phyloP scores from a whole-genome alignment of 148 eudicot genomes.

The Polygonum aviculare region DNA sequence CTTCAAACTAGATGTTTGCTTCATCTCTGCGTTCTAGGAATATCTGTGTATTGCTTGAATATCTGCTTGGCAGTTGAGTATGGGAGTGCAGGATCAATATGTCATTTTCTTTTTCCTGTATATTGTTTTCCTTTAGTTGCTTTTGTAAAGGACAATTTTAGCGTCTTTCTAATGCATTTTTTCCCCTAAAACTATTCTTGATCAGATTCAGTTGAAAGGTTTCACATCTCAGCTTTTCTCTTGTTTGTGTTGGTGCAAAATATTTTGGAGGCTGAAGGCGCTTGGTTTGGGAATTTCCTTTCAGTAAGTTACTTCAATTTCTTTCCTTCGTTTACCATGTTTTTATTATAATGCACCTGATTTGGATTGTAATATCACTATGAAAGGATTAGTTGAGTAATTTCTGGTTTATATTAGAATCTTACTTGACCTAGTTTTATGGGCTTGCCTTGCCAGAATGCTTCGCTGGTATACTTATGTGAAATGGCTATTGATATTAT shows the following conservation, averaged over 20 bases:
- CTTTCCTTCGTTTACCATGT: slow-evolving; percentile 3
- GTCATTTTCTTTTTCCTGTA: background rate
- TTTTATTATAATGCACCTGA: background rate
- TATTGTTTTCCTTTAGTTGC: background rate
- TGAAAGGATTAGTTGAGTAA: background rate
- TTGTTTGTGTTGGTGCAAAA: slow-evolving; percentile 89
- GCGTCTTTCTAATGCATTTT: background rate
- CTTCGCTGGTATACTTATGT: slow-evolving; percentile 68
- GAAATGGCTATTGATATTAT: slow-evolving; percentile 83
- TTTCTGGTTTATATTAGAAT: background rate
- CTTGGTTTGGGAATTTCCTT: slow-evolving; percentile 85
- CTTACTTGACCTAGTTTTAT: slow-evolving; percentile 13
- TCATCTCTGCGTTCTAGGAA: background rate
- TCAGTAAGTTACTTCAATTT: slow-evolving; percentile 41
- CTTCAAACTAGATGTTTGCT: background rate
- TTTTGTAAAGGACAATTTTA: background rate
- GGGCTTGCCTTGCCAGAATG: slow-evolving; percentile 58
- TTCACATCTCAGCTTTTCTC: slow-evolving; percentile 86
- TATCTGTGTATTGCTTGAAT: background rate
- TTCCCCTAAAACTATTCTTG: slow-evolving; percentile 8
- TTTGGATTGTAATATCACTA: background rate
- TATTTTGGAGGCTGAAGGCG: slow-evolving; percentile 88
- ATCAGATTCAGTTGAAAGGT: slow-evolving; percentile 92
- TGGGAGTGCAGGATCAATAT: background rate
- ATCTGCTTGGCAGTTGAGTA: background rate